phyloP scores from a whole-genome alignment of 495 filamentous ascomycete species.

The Pseudevernia furfuracea region DNA sequence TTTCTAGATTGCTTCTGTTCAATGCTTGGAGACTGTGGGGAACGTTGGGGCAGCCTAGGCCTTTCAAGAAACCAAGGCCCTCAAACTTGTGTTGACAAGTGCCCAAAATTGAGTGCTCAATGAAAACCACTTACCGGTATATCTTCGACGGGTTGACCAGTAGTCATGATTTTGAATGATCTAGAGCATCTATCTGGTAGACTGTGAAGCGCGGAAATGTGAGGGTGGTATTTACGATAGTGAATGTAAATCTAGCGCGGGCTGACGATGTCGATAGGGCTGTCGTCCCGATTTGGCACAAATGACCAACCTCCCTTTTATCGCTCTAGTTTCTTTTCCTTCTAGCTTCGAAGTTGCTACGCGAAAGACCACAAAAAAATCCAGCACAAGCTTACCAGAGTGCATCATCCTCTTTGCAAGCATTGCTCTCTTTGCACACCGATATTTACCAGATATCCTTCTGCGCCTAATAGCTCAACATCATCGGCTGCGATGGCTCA shows the following conservation, averaged over 20 bases:
- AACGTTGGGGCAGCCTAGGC: background rate
- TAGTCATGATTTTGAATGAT: background rate
- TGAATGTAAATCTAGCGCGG: background rate
- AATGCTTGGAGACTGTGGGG: background rate
- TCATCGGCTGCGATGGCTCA: conserved; percentile 13
- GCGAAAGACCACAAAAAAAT: background rate
- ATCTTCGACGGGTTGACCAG: background rate
- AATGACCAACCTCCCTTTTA: conserved; percentile 4
- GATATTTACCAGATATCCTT: background rate
- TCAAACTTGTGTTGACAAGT: background rate
- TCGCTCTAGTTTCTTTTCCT: background rate
- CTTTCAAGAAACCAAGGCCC: background rate
- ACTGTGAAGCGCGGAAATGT: background rate
- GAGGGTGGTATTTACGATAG: background rate
- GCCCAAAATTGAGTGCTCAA: background rate
- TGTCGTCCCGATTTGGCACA: background rate
- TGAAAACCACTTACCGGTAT: background rate
- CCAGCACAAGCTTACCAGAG: background rate
- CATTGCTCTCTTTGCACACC: background rate
- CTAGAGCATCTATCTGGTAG: background rate
- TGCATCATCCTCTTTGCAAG: background rate
- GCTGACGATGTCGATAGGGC: background rate
- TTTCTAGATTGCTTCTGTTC: background rate
- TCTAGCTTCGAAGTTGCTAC: background rate
- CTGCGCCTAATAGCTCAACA: background rate